These are phyloP conservation scores for Coniophora puteana DNA, from an alignment of 1,284 basidiomycete species.

Conservation along the genomic window DNA sequence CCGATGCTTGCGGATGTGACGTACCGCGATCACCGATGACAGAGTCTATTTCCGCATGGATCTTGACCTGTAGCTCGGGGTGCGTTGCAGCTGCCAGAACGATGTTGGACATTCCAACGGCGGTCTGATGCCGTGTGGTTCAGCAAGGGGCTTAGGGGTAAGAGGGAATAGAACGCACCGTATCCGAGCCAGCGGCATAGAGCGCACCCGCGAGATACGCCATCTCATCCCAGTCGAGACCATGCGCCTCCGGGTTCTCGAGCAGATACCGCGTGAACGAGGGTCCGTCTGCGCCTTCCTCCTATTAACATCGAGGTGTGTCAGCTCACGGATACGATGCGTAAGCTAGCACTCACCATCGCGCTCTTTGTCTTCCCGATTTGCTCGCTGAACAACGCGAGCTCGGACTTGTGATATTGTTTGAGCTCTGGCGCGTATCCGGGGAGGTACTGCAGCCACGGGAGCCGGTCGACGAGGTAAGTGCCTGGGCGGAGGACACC, in stretches of 20 bases:
- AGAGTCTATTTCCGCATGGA: conserved; percentile 43
- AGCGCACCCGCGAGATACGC: conserved; percentile 40
- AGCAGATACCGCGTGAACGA: conserved; percentile 28
- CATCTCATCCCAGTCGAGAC: conserved; percentile 28
- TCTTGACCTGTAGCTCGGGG: conserved; percentile 35
- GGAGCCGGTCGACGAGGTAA: conserved; percentile 53
- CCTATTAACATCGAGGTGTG: no score
- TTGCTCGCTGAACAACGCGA: conserved; percentile 46
- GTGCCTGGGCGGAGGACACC: conserved; percentile 47
- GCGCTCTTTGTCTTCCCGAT: conserved; percentile 38
- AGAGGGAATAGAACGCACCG: conserved; percentile 23
- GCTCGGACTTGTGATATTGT: conserved; percentile 50
- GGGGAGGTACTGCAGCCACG: conserved; percentile 38
- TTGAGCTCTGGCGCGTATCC: conserved; percentile 13
- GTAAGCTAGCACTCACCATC: conserved; percentile 40
- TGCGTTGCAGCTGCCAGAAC: conserved; percentile 49
- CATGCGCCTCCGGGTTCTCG: conserved; percentile 24
- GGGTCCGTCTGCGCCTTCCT: conserved; percentile 19
- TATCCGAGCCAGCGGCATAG: conserved; percentile 42
- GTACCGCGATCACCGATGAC: conserved; percentile 39
- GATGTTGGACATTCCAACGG: conserved; percentile 38
- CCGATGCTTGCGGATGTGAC: not conserved
- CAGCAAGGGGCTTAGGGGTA: not conserved
- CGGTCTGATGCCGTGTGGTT: conserved; percentile 25
- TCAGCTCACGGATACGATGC: no score